A percentile compares a stretch with the other conserved stretches of the same genome.
Evolutionary conservation across 1,284 basidiomycete species (phyloP).

Genomic region (Pseudozyma sp.): DNA sequence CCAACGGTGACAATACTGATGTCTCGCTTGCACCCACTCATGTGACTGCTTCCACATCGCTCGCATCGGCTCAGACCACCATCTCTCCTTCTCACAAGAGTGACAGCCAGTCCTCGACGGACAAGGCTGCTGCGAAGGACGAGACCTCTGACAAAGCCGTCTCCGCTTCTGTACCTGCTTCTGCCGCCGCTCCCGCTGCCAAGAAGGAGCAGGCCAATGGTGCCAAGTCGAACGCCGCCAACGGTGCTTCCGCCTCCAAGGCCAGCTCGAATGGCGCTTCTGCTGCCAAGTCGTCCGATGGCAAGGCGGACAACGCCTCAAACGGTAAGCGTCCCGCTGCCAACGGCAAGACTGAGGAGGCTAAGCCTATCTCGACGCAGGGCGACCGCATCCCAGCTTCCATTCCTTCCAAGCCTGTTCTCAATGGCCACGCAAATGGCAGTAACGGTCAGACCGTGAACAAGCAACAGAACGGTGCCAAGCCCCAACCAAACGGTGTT

Average conservation of each 20-base stretch:
- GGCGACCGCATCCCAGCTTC: constrained; percentile 37
- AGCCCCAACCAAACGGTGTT: constrained; percentile 40
- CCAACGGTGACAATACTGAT: constrained; percentile 18
- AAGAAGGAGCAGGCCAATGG: constrained; percentile 30
- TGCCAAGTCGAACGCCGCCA: constrained; percentile 19
- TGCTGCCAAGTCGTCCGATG: constrained; percentile 20
- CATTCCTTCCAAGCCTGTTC: constrained; percentile 38
- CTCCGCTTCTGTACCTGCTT: constrained; percentile 6
- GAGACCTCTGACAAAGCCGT: constrained; percentile 22
- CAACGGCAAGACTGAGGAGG: constrained; percentile 27
- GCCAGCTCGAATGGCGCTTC: constrained; percentile 14
- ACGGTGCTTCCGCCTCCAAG: constrained; percentile 21
- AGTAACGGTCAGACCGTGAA: constrained; percentile 6
- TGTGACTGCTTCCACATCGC: constrained; percentile 38
- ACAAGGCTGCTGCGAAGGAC: constrained; percentile 17
- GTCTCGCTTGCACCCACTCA: constrained; percentile 16
- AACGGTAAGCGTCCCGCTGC: constrained; percentile 29
- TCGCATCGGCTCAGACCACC: constrained; percentile 41
- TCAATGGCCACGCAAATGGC: constrained; percentile 30
- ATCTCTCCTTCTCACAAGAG: constrained; percentile 19
- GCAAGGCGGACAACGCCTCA: constrained; percentile 22
- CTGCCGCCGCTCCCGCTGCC: constrained; percentile 6
- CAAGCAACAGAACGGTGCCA: constrained; percentile 36
- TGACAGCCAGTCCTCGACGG: constrained; percentile 22
- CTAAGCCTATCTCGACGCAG: constrained; percentile 18